phyloP scores from a whole-genome alignment of 495 filamentous ascomycete genomes.

The Penicillium coprophilum region DNA sequence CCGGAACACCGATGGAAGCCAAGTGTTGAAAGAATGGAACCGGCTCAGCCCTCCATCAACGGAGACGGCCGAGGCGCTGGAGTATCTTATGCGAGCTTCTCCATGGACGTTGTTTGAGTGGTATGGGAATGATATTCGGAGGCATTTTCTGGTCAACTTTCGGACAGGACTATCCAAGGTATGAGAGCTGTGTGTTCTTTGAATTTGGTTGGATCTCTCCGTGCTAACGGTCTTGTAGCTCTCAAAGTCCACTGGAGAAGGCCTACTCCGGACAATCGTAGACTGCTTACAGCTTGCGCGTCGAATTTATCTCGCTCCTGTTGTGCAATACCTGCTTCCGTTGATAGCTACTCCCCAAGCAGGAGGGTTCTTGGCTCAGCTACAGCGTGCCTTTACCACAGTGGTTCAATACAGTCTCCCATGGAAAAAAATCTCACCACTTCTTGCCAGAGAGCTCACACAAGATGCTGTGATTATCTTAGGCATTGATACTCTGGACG shows the following conservation, averaged over 20 bases:
- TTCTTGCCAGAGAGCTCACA: conserved; percentile 54
- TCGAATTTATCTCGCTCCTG: conserved; percentile 47
- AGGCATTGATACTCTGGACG: conserved; percentile 46
- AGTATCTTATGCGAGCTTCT: conserved; percentile 34
- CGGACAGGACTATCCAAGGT: conserved; percentile 41
- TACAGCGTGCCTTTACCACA: conserved; percentile 61
- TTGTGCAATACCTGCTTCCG: conserved; percentile 42
- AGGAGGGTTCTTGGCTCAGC: conserved; percentile 46
- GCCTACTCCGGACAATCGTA: conserved; percentile 41
- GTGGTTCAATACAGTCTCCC: conserved; percentile 65
- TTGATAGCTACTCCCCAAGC: conserved; percentile 28
- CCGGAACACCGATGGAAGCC: conserved; percentile 28
- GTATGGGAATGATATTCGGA: conserved; percentile 54
- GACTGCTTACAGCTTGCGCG: conserved; percentile 45
- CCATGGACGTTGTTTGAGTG: conserved; percentile 43
- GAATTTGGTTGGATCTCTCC: neutral
- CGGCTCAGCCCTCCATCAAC: conserved; percentile 32
- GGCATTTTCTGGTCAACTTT: conserved; percentile 51
- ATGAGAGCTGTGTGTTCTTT: conserved; percentile 8
- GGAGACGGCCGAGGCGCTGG: conserved; percentile 37
- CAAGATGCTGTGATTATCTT: conserved; percentile 56
- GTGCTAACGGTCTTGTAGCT: conserved; percentile 28
- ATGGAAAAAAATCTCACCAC: conserved; percentile 45
- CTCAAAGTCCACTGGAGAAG: conserved; percentile 26
- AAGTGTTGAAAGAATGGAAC: conserved; percentile 34